Base-by-base conservation (phyloP, 2,329 filamentous ascomycete species). In the Sclerotinia sclerotiorum region DNA sequence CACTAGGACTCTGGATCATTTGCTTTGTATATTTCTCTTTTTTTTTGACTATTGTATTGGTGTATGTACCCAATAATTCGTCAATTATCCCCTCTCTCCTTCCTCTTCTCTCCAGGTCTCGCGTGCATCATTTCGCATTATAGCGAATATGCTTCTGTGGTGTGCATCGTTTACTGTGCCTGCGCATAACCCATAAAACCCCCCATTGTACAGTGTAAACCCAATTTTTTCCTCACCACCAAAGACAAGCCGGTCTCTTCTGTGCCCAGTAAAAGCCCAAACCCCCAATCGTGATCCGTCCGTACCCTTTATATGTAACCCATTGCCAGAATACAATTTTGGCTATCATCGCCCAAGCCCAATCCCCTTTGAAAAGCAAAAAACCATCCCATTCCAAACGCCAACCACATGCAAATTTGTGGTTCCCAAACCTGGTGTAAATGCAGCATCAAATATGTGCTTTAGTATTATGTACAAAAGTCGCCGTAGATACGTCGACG, bases 381-480 rank as follows among this genome's bases (percentile, higher is more conserved):
- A 24, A n/a, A 2, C 42, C 32, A 21, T 52, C 35, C 44, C 64
- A 42, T 35, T n/a, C 42, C 29, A 60, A 66, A 66, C 64, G 54
- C 64, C 64, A n/a, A 60, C 27, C 54, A 46, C 46, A 51, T 64
- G 17, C 49, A 44, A 66, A 66, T 58, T 58, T 49, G 64, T 60
- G 54, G 64, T 42, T 60, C 52, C 54, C 19, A 27, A 58, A 35
- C 54, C 64, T 29, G 6, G 39, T 58, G 54, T 66, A 66, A 66
- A 66, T 66, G 64, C 64, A 66, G 44, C 54, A 66, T 60, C 21
- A 39, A 51, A 56, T 66, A 60, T 66, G 54, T 66, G 64, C 42
- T 49, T 58, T n/a, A 52, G 67, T 60, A 67, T 67, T 71, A 71
- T 71, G 69, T 69, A 66, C 56, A 69, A 70, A 63, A 67, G 49